phyloP scores from a whole-genome alignment of 176 grass and related monocot genomes.

The Themeda triandra region DNA sequence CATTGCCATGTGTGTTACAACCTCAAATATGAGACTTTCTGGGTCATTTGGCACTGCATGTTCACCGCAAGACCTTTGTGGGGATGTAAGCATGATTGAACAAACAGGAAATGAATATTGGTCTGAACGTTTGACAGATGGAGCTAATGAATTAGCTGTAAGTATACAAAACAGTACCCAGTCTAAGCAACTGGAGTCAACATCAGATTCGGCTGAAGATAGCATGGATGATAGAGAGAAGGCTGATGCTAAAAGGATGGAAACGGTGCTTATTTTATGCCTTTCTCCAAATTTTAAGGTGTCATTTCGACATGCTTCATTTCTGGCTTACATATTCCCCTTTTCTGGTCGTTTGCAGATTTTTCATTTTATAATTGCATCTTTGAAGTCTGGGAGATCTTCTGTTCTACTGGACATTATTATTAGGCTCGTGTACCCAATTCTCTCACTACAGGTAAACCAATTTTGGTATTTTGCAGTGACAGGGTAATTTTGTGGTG shows the following conservation, averaged over 20 bases:
- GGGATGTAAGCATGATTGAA: conserved; percentile 51
- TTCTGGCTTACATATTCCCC: conserved; percentile 15
- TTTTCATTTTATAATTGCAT: conserved; percentile 88
- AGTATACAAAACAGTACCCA: conserved; percentile 77
- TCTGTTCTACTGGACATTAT: conserved; percentile 80
- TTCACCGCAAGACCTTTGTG: conserved; percentile 26
- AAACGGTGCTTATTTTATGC: conserved; percentile 61
- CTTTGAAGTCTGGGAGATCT: conserved; percentile 89
- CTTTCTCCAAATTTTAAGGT: conserved; percentile 3
- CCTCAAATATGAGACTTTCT: conserved; percentile 78
- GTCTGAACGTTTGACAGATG: conserved; percentile 62
- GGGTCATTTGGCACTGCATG: conserved; percentile 17
- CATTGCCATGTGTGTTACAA: conserved; percentile 71
- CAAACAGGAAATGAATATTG: conserved; percentile 58
- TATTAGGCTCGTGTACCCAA: conserved; percentile 62
- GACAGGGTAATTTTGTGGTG: not conserved
- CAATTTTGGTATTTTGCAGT: not conserved
- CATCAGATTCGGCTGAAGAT: conserved; percentile 46
- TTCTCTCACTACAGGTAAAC: conserved; percentile 88
- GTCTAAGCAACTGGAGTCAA: conserved; percentile 50
- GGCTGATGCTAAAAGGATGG: conserved; percentile 68
- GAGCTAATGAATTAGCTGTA: conserved; percentile 64
- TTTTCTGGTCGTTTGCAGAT: conserved; percentile 59
- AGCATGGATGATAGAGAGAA: conserved; percentile 41
- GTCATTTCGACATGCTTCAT: conserved; percentile 14